phyloP scores from a whole-genome alignment of 768 basidiomycete species.

The Cystofilobasidium macerans region DNA sequence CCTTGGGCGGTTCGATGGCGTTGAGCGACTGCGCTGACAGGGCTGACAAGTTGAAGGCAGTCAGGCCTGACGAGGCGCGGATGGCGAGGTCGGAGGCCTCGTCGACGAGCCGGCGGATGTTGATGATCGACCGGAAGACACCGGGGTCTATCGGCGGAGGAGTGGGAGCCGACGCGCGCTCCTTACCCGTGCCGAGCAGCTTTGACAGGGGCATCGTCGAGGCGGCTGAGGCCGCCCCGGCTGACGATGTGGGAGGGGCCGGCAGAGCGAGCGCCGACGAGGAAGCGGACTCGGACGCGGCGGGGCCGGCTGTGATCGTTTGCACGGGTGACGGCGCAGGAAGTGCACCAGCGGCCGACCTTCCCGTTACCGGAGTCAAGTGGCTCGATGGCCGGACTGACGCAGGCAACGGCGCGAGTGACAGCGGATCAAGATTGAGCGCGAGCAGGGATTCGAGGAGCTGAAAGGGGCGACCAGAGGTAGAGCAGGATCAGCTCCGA shows the following conservation, averaged over 20 bases:
- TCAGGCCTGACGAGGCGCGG: constrained; percentile 72
- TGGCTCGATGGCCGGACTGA: constrained; percentile 29
- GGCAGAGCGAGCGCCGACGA: constrained; percentile 32
- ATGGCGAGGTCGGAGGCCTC: constrained; percentile 81
- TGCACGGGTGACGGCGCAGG: too few species aligned
- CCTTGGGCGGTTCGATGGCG: constrained; percentile 28
- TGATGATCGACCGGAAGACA: constrained; percentile 63
- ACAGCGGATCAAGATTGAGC: constrained; percentile 60
- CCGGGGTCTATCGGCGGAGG: constrained; percentile 85
- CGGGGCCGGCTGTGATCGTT: constrained; percentile 29
- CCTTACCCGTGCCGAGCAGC: constrained; percentile 44
- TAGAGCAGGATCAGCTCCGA: background rate
- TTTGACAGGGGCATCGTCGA: constrained; percentile 45
- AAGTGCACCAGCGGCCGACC: too few species aligned
- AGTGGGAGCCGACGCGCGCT: constrained; percentile 40
- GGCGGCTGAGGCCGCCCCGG: constrained; percentile 38
- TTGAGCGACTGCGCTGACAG: constrained; percentile 41
- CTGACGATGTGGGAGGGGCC: constrained; percentile 29
- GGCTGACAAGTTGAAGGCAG: constrained; percentile 59
- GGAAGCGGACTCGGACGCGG: background rate
- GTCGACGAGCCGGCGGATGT: constrained; percentile 71
- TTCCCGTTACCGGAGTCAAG: too few species aligned
- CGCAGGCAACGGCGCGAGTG: constrained; percentile 39
- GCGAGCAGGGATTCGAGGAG: constrained; percentile 68
- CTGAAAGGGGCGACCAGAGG: constrained; percentile 7